These are phyloP conservation scores for Arachis stenosperma DNA, from an alignment of 306 rosid genomes.

Conservation along the genomic window DNA sequence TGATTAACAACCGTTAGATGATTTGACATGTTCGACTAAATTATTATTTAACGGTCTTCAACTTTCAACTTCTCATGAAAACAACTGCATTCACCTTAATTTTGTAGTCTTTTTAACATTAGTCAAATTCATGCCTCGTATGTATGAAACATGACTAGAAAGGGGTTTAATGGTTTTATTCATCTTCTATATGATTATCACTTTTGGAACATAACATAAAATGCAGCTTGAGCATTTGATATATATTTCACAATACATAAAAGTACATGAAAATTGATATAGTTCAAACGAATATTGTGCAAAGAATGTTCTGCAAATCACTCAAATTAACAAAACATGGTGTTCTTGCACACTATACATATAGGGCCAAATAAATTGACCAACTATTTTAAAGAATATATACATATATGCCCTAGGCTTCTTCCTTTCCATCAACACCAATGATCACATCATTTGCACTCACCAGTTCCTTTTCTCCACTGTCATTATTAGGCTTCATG, in stretches of 20 bases:
- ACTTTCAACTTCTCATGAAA: too few relatives aligned
- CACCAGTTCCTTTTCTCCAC: slow-evolving; percentile 57
- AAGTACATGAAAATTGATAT: slow-evolving; percentile 24
- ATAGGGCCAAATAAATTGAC: slow-evolving; percentile 5
- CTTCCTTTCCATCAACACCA: slow-evolving; percentile 57
- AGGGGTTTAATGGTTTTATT: slow-evolving; percentile 25
- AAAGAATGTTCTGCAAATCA: slow-evolving; percentile 23
- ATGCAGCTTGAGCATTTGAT: background rate
- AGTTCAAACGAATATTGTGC: background rate
- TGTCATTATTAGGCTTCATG: slow-evolving; percentile 28
- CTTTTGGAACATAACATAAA: background rate
- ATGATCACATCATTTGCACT: slow-evolving; percentile 42
- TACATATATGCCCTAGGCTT: slow-evolving; percentile 40
- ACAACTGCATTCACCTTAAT: background rate
- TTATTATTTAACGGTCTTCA: too few relatives aligned
- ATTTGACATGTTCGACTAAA: too few relatives aligned
- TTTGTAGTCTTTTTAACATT: slow-evolving; percentile 28
- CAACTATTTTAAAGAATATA: slow-evolving; percentile 6
- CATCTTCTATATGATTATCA: slow-evolving; percentile 21
- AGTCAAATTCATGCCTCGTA: slow-evolving; percentile 22
- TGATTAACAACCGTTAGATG: too few relatives aligned
- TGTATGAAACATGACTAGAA: slow-evolving; percentile 25
- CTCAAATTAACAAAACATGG: slow-evolving; percentile 24
- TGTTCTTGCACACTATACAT: slow-evolving; percentile 17
- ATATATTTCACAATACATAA: background rate